Base-by-base conservation (phyloP, 495 filamentous ascomycete species). In the Hypoxylon subgilvum region DNA sequence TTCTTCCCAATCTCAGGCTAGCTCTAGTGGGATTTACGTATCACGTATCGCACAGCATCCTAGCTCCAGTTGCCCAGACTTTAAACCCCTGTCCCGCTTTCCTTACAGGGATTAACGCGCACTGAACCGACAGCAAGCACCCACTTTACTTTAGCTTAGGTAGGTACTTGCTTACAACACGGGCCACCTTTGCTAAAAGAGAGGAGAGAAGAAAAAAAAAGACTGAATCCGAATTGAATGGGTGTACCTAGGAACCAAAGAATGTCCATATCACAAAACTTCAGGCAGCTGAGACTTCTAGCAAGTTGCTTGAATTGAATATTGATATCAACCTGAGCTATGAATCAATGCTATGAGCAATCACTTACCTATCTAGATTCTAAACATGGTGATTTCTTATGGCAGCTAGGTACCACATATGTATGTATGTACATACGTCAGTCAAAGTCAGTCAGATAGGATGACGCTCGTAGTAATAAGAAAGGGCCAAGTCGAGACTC, bases 31-130 rank as follows among this genome's bases (percentile, higher is more conserved):
- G 54, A 64, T 64, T 64, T 58, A 58, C 60, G 60, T 53, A 57
- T 63, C 60, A 56, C 60, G 42, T 57, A 63, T 63, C 60, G 60
- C 60, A 63, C 60, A 48, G 57, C 60, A 63, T 63, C 21, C 23
- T 30, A 57, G 47, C 60, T 63, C 36, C 53, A 63, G 41, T n/a
- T 17, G 47, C 53, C 53, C 52, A 57, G 60, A 45, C 47, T 47
- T 32, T 63, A 12, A 42, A 46, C 47, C 59, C 59, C 59, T 63
- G 59, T 63, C 47, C 52, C 52, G 58, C 52, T 27, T 43, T n/a
- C n/a, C n/a, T 27, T 31, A 56, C 38, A 46, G 41, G 58, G 46
- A 6, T 54, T 12, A 17, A 25, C 13, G 6, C 49, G 57, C 44
- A 55, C 43, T 49, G 44, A 61, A 42, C 35, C 48, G 47, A 50